Evolutionary conservation across 2,329 filamentous ascomycete genomes (phyloP), one percentile per base, ranked within the genome.

Genomic region (Aspergillus persii): DNA sequence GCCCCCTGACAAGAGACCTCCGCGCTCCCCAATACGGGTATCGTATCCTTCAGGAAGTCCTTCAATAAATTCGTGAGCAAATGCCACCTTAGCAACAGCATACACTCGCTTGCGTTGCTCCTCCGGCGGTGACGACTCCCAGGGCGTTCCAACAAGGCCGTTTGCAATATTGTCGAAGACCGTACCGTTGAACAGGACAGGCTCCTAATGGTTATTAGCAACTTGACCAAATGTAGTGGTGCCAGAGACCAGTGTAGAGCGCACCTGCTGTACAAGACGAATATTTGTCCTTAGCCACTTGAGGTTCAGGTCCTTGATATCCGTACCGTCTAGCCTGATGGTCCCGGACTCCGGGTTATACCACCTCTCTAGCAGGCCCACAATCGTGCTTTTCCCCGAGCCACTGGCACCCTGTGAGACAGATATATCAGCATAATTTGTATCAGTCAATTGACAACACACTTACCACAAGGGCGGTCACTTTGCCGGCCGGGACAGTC

Each of bases 11-110:
- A 96, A 80, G 53, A 94, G 77, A 64, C 92, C 91, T 4, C 91
- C 92, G 61, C 91, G 84, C 73, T 95, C 90, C 57, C 92, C 92
- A 18, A 96, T 90, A 61, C 90, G 85, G 0, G 92, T 96, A 63
- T 93, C 82, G 66, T 96, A 96, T 7, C 89, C 89, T 63, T 95
- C 86, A 0, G 91, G 90, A 0, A 96, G 82, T 3, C 81, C 73
- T 2, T 80, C 82, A 60, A 96, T 87, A 71, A 96, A 96, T 62
- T 92, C 90, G 68, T 95, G 90, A 0, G 91, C 92, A 65, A 95
- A 68, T 3, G 68, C 65, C n/a, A 62, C 53, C 39, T 63, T 64
- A 8, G 62, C 61, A 9, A 68, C 69, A 7, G 66, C 59, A 29
- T 61, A 41, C 12, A 54, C 56, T 5, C 56, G 56, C 33, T 39